phyloP scores from a whole-genome alignment of 106 monocot species.

The Dioscorea zingiberensis region DNA sequence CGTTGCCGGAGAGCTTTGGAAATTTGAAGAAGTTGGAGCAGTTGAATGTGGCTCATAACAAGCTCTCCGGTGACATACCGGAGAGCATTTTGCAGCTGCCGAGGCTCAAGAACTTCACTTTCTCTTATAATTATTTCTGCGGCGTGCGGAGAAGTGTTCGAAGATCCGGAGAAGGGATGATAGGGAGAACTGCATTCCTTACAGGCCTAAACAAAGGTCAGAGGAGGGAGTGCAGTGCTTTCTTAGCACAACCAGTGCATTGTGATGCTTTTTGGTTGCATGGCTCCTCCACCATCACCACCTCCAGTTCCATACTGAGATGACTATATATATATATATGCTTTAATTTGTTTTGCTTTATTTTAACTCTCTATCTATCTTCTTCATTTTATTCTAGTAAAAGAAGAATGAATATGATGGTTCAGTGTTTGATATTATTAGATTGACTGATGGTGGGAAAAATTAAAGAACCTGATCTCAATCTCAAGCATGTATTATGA shows the following conservation, averaged over 20 bases:
- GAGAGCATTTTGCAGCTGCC: slow-evolving; percentile 49
- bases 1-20: slow-evolving; percentile 55
- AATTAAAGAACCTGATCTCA: too few relatives aligned
- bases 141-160: slow-evolving; percentile 40
- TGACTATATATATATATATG: neutral
- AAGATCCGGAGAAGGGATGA: slow-evolving; percentile 32
- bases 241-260: slow-evolving; percentile 27
- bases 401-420: neutral
- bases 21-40: slow-evolving; percentile 48
- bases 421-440: neutral
- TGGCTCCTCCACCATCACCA: slow-evolving; percentile 1
- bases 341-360: neutral
- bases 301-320: too few relatives aligned
- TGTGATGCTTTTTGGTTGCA: slow-evolving; percentile 34
- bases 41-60: slow-evolving; percentile 67
- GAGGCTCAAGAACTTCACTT: slow-evolving; percentile 62
- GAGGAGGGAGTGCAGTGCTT: slow-evolving; percentile 38
- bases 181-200: slow-evolving; percentile 43
- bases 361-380: too few relatives aligned
- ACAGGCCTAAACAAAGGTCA: slow-evolving; percentile 39
- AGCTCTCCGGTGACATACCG: slow-evolving; percentile 52
- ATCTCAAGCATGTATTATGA: too few relatives aligned
- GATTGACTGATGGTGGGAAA: too few relatives aligned
- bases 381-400: neutral
- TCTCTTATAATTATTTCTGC: slow-evolving; percentile 63